These are phyloP conservation scores for Tremella yokohamensis DNA, from an alignment of 768 basidiomycete genomes.

Conservation along the genomic window DNA sequence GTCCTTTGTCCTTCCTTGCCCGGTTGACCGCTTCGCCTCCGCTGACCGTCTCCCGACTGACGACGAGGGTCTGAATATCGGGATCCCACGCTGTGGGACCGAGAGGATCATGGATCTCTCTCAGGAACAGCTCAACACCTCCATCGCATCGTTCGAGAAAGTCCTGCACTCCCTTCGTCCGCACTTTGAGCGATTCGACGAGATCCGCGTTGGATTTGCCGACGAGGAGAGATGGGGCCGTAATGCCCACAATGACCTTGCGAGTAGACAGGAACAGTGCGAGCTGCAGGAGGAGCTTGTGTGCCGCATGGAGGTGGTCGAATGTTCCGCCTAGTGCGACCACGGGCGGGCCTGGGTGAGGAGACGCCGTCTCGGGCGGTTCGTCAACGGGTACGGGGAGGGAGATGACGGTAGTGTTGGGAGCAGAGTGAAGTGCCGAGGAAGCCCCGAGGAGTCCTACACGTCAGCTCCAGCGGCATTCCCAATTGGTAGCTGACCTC, in stretches of 20 bases:
- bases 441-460: background rate
- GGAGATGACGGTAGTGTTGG: background rate
- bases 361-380: background rate
- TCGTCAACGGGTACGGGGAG: background rate
- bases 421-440: background rate
- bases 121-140: slow-evolving; percentile 55
- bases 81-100: slow-evolving; percentile 87
- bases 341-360: slow-evolving; percentile 5
- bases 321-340: slow-evolving; percentile 89
- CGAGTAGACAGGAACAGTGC: slow-evolving; percentile 71
- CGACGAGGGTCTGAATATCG: slow-evolving; percentile 85
- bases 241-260: slow-evolving; percentile 85
- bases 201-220: slow-evolving; percentile 32
- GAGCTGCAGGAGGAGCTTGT: slow-evolving; percentile 94
- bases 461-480: background rate
- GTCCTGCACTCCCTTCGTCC: slow-evolving; percentile 60
- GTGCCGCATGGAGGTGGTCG: slow-evolving; percentile 94
- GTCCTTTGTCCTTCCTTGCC: slow-evolving; percentile 58
- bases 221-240: slow-evolving; percentile 29
- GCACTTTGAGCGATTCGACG: slow-evolving; percentile 43
- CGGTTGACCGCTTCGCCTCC: slow-evolving; percentile 55
- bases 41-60: slow-evolving; percentile 78
- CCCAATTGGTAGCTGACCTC: background rate
- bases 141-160: slow-evolving; percentile 57
- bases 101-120: slow-evolving; percentile 75